Conservation (phyloP, 306 rosid genomes). For the Senna tora region DNA sequence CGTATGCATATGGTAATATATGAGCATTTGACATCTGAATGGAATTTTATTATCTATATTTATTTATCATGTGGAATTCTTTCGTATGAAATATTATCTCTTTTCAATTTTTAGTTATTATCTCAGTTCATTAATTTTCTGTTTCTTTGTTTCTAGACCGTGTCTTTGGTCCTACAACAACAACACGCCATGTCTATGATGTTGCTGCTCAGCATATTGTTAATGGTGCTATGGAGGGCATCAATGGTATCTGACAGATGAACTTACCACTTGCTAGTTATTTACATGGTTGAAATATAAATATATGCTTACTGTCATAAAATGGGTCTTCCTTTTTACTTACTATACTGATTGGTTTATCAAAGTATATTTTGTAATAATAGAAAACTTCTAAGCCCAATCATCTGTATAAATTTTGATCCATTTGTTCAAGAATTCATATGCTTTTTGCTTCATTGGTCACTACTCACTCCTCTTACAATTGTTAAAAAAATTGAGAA, state of each 20-base stretch:
- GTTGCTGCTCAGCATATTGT: slow-evolving; percentile 93
- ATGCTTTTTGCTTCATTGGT: slow-evolving; percentile 33
- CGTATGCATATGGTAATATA: slow-evolving; percentile 87
- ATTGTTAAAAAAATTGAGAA: slow-evolving; percentile 25
- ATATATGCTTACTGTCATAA: slow-evolving; percentile 31
- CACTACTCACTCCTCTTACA: slow-evolving; percentile 24
- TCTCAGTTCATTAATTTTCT: slow-evolving; percentile 28
- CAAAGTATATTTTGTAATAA: slow-evolving; percentile 31
- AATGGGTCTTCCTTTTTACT: slow-evolving; percentile 22
- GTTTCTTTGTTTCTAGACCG: slow-evolving; percentile 61
- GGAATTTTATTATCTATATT: slow-evolving; percentile 19
- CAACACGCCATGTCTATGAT: slow-evolving; percentile 97
- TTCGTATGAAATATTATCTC: slow-evolving; percentile 6
- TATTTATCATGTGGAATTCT: slow-evolving; percentile 13
- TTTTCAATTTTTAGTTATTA: slow-evolving; percentile 26
- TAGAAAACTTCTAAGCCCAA: slow-evolving; percentile 18
- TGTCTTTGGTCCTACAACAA: slow-evolving; percentile 97
- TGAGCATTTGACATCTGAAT: slow-evolving; percentile 31
- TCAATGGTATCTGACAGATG: slow-evolving; percentile 71
- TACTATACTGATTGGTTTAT: slow-evolving; percentile 20
- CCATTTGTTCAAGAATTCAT: slow-evolving; percentile 19
- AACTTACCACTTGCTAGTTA: slow-evolving; percentile 34
- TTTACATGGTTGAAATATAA: slow-evolving; percentile 32
- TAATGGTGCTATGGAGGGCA: slow-evolving; percentile 94
- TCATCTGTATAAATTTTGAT: slow-evolving; percentile 15